Base-by-base conservation (phyloP, 371 early-diverging fungal species). In the Mortierella sp. region DNA sequence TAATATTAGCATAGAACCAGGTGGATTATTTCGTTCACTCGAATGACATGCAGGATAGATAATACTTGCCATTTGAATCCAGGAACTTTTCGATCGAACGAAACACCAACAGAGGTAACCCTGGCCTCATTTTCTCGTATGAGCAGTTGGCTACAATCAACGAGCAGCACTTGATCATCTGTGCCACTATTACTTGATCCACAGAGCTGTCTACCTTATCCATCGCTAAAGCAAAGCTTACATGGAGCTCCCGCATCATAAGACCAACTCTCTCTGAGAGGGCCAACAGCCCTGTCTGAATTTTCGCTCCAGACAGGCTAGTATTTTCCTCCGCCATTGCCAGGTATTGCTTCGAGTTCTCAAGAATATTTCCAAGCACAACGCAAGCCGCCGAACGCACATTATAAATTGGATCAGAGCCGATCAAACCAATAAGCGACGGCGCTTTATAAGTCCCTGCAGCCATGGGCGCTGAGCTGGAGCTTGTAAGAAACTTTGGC, bases 261-360 rank as follows among this genome's bases (percentile, higher is more conserved):
- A 75, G 9, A 0, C 81, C 81, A 24, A 80, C 47, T 51, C 73
- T 80, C 24, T 80, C 81, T 6, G 81, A 80, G 2, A 80, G 63
- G 0, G 75, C 62, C 35, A 80, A 45, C 14, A 75, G 62, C 8
- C 81, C 81, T 3, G 75, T 58, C 3, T 78, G 74, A 30, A 39
- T 74, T 45, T 66, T 73, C 30, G 63, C 16, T 47, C 68, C 70
- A 10, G 61, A 49, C 20, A 40, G 35, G 18, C 26, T 39, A n/a
- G 68, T 40, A 26, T 75, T 75, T 65, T 80, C 81, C n/a, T 80
- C 81, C 58, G 81, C 75, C 81, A 80, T 80, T 1, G 81, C 72
- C 58, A 80, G 18, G 66, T 80, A 80, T 45, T 75, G 81, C 35
- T 72, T 80, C 26, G 81, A 80, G 39, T 55, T 72, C 59, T 80